Conservation (phyloP, 1,284 basidiomycete species). For the Boletus semigastroideus region DNA sequence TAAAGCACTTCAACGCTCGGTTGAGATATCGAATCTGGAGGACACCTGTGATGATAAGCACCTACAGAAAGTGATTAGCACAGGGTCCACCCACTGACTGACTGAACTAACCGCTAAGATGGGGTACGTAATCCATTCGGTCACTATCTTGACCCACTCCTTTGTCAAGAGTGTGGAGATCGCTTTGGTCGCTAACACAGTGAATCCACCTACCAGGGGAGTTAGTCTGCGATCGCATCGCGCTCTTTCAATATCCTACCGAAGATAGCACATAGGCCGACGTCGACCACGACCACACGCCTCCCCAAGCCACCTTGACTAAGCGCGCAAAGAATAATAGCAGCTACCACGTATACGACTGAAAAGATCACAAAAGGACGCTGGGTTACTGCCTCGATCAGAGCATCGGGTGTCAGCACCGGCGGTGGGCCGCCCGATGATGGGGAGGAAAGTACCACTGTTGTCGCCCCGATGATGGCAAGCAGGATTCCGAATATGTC, state of each 20-base stretch:
- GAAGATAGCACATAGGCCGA: slow-evolving; percentile 86
- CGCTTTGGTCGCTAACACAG: slow-evolving; percentile 92
- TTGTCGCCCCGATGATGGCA: slow-evolving; percentile 82
- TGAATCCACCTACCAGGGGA: slow-evolving; percentile 74
- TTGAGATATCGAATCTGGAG: slow-evolving; percentile 93
- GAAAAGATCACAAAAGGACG: slow-evolving; percentile 77
- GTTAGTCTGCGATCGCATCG: slow-evolving; percentile 6
- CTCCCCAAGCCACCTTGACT: slow-evolving; percentile 62
- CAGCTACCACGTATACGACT: slow-evolving; percentile 55
- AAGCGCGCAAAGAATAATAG: slow-evolving; percentile 58
- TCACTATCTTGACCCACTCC: slow-evolving; percentile 73
- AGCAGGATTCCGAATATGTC: slow-evolving; percentile 89
- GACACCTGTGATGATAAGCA: slow-evolving; percentile 78
- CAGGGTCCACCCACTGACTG: slow-evolving; percentile 17
- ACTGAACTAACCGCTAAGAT: slow-evolving; percentile 52
- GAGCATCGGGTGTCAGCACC: slow-evolving; percentile 66
- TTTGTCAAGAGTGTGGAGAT: slow-evolving; percentile 82
- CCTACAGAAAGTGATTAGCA: slow-evolving; percentile 39
- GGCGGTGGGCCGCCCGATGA: slow-evolving; percentile 53
- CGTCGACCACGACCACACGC: slow-evolving; percentile 79
- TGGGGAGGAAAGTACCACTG: slow-evolving; percentile 85
- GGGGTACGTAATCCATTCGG: slow-evolving; percentile 78
- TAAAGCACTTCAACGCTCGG: slow-evolving; percentile 85
- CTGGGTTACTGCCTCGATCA: slow-evolving; percentile 70
- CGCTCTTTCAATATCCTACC: slow-evolving; percentile 44